Conservation (phyloP, 768 basidiomycete genomes). For the Russula olivacea region DNA sequence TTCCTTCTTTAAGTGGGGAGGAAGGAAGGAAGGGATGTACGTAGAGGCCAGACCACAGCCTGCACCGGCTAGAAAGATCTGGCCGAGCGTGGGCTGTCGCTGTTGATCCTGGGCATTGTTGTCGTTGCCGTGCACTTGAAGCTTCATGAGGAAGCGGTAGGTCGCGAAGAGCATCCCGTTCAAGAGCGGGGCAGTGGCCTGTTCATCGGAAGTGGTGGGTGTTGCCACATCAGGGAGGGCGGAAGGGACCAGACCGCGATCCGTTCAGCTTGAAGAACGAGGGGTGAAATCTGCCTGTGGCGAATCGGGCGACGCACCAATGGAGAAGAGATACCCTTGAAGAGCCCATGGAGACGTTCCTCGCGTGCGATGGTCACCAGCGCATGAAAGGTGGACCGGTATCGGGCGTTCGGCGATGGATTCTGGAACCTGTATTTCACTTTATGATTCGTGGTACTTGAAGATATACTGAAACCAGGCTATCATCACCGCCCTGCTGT, state of each 20-base stretch:
- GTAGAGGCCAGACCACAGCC: conserved; percentile 75
- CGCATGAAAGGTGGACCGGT: conserved; percentile 60
- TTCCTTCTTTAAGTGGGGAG: neutral
- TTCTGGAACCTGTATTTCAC: conserved; percentile 82
- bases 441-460: conserved; percentile 33
- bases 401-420: conserved; percentile 49
- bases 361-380: conserved; percentile 62
- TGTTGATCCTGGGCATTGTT: conserved; percentile 34
- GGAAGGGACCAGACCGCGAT: neutral
- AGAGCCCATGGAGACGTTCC: conserved; percentile 62
- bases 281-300: too few relatives aligned
- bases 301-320: conserved; percentile 45
- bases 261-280: neutral
- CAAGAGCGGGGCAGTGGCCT: conserved; percentile 68
- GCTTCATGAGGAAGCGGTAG: conserved; percentile 71
- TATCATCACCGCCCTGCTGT: too few relatives aligned
- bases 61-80: conserved; percentile 73
- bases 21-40: conserved; percentile 39
- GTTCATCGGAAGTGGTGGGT: neutral
- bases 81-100: conserved; percentile 47
- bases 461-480: too few relatives aligned
- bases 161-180: conserved; percentile 86
- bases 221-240: neutral
- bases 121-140: conserved; percentile 46
- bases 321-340: conserved; percentile 74